Evolutionary conservation across 768 basidiomycete species (phyloP), one percentile per base, ranked within the genome.

Genomic region (Wakefieldia striispora): DNA sequence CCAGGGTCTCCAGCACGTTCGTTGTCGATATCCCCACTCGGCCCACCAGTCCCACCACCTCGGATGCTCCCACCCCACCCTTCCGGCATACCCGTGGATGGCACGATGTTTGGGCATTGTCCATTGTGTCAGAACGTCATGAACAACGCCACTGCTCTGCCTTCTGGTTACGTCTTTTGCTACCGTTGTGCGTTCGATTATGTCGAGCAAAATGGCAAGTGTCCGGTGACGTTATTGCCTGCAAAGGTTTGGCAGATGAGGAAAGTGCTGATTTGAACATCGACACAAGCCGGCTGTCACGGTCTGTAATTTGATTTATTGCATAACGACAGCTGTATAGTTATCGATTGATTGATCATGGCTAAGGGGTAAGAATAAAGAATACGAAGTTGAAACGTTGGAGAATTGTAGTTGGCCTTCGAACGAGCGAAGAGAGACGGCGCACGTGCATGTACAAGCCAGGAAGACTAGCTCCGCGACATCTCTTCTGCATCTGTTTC

Each of bases 81-180:
- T 9, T 75, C 79, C 43, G 86, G 86, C 21, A 75, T 88, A 49
- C 68, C 72, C n/a, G 76, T 92, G 57, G 79, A 86, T 57, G 72
- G 65, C 50, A 71, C 71, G 29, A 74, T 72, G 51, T 95, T 88
- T 63, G 95, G 95, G n/a, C 72, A 74, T 42, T 97, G 95, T 68
- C 89, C 91, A 23, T 70, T 97, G 27, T 97, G 95, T 69, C 74
- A 73, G 38, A 75, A 80, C 37, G 59, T 66, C 47, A 81, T 95
- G 39, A 81, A 81, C 64, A 97, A 97, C 63, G 91, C 94, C 40
- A 95, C 92, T 17, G 88, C 90, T 31, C 68, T 95, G 33, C 91
- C 94, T 13, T 91, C 89, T 37, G 94, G 94, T 45, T 97, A 95
- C 74, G 91, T 95, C 17, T 95, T 91, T 59, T 97, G 94, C 69